Evolutionary conservation across 1,284 basidiomycete species (phyloP), one percentile per base, ranked within the genome.

Genomic region (Bjerkandera adusta): DNA sequence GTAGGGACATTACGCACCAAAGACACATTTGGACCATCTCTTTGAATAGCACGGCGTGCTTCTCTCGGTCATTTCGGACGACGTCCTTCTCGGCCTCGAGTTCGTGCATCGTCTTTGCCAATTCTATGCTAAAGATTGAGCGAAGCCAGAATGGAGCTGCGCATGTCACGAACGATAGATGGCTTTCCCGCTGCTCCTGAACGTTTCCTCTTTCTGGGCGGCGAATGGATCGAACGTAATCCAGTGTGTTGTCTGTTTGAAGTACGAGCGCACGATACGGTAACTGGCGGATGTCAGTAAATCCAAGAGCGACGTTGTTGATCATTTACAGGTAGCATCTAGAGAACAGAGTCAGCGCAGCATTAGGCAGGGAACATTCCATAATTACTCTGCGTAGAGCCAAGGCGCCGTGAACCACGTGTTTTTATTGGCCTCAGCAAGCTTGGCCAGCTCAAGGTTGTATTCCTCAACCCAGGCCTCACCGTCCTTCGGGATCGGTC

Each of bases 321-420:
- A 24, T 5, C 16, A 67, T 76, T 54, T 47, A 84, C 82, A 85
- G 59, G 57, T 86, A 86, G 51, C 81, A 85, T 62, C 81, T 85
- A 50, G 8, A 27, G 27, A 22, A 48, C 24, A 8, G 3, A 39
- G 34, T 43, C 36, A 40, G 45, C 43, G 18, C 49, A 15, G 24
- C 25, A 45, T 37, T 5, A 25, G 38, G 35, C 24, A 36, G 10
- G 36, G 3, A 36, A 33, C 20, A 24, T n/a, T 27, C n/a, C 6
- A 36, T 25, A 65, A 80, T 59, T 72, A 97, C 82, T 98, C 96
- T 50, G 93, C 91, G 63, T 80, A 97, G 11, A 99, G 75, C 93
- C 95, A 98, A 3, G 93, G 89, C 6, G 90, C 83, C 1, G 80
- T 87, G 63, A 94, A 93, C 96, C 96, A 99, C 0, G 85, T 89